A percentile compares a stretch with the other conserved stretches of the same genome.
phyloP scores from a whole-genome alignment of 2,329 filamentous ascomycete species.

The Cladorrhinum sp. region DNA sequence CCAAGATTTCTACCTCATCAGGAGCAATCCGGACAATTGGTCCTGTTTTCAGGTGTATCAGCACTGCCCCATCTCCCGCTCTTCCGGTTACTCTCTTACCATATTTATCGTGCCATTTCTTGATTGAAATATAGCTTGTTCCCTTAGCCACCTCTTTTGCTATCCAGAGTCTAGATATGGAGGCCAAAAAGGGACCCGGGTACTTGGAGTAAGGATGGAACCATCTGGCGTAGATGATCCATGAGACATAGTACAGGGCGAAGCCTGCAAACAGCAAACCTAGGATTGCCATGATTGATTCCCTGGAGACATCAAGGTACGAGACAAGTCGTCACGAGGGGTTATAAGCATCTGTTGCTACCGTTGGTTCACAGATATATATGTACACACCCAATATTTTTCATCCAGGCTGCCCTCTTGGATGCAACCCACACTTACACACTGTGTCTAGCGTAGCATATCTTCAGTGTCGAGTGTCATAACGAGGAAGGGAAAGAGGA shows the following conservation, averaged over 20 bases:
- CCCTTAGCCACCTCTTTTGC: not conserved
- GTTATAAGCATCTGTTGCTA: too few species aligned
- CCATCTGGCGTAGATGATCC: conserved; percentile 9
- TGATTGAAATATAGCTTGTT: not conserved
- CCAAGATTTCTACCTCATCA: conserved; percentile 49
- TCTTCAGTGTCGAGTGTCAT: too few species aligned
- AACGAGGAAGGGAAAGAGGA: too few species aligned
- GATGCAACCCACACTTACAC: too few species aligned
- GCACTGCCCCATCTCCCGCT: too few species aligned
- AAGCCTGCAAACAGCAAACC: not conserved
- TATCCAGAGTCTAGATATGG: conserved; percentile 1
- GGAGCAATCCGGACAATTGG: conserved; percentile 36
- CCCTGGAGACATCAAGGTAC: not conserved
- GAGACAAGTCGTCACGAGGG: too few species aligned
- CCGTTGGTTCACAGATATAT: too few species aligned
- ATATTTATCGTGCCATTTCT: conserved; percentile 5
- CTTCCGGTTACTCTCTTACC: not conserved
- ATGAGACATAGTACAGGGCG: not conserved
- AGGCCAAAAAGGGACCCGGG: conserved; percentile 12
- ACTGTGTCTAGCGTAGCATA: too few species aligned
- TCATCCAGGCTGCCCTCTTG: too few species aligned
- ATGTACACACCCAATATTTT: too few species aligned
- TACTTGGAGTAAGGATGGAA: conserved; percentile 10
- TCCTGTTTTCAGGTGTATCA: conserved; percentile 18
- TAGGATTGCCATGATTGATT: not conserved